Evolutionary conservation across 768 basidiomycete species (phyloP).

Genomic region (Epithele typhae): DNA sequence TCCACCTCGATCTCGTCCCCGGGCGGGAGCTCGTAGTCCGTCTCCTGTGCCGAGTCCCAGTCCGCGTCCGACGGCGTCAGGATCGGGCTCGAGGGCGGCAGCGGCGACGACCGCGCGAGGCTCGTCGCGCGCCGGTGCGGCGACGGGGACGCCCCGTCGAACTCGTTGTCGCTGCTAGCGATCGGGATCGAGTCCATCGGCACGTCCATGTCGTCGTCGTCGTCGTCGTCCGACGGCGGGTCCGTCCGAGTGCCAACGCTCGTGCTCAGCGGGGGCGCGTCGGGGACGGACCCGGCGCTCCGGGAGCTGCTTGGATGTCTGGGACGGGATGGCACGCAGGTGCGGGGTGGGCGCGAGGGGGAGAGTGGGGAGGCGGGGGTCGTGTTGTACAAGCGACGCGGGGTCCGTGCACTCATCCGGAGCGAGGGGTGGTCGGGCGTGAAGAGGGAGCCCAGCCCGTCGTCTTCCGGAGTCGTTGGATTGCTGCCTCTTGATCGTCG

Average conservation of each 20-base stretch:
- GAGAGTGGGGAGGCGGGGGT: constrained; percentile 7
- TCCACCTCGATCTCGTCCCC: constrained; percentile 17
- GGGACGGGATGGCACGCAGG: background rate
- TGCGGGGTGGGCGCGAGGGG: constrained; percentile 3
- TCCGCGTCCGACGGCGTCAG: constrained; percentile 24
- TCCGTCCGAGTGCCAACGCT: background rate
- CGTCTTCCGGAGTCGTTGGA: constrained; percentile 1
- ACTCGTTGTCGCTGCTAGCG: constrained; percentile 44
- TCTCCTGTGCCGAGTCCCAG: constrained; percentile 7
- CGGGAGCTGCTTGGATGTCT: constrained; percentile 11
- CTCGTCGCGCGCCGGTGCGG: constrained; percentile 4
- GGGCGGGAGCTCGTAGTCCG: constrained; percentile 6
- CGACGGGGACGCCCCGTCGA: constrained; percentile 5
- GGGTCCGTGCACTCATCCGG: constrained; percentile 10
- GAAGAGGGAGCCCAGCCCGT: too few relatives aligned
- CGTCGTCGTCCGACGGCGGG: background rate
- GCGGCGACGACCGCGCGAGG: constrained; percentile 29
- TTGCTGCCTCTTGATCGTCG: background rate
- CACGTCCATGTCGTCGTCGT: constrained; percentile 16
- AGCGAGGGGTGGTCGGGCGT: background rate
- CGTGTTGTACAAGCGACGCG: constrained; percentile 11
- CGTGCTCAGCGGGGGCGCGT: constrained; percentile 5
- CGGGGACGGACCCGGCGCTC: constrained; percentile 11
- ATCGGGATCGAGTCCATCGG: constrained; percentile 44
- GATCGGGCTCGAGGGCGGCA: constrained; percentile 33